Conservation (phyloP, 2,329 filamentous ascomycete genomes). For the Penicillium janthinellum region DNA sequence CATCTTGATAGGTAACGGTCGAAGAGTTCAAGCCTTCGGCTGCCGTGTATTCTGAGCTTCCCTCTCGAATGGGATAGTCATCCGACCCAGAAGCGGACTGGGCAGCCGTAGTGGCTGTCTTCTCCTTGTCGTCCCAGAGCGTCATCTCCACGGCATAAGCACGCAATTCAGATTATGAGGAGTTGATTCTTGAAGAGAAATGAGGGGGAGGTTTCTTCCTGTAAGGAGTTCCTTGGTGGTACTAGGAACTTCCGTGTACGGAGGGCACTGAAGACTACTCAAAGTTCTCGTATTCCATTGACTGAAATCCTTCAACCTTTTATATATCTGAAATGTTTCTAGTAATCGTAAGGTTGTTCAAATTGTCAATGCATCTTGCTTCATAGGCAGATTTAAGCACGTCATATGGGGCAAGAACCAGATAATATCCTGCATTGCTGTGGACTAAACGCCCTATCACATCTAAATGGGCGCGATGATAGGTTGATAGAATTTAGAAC, state of each 20-base stretch:
- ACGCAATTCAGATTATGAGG: not conserved
- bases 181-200: no score
- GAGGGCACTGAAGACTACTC: no score
- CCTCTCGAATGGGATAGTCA: not conserved
- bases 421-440: not conserved
- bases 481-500: not conserved
- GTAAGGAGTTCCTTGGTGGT: no score
- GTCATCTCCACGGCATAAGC: not conserved
- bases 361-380: not conserved
- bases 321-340: not conserved
- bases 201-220: no score
- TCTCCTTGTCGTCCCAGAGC: slow-evolving; percentile 1
- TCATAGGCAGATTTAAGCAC: not conserved
- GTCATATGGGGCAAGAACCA: not conserved
- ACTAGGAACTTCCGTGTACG: not conserved
- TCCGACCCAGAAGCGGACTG: slow-evolving; percentile 1
- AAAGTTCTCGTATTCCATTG: no score
- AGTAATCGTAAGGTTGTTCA: not conserved
- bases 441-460: not conserved
- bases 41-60: slow-evolving; percentile 8
- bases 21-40: slow-evolving; percentile 47
- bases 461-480: not conserved
- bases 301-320: not conserved
- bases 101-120: not conserved
- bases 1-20: slow-evolving; percentile 60